Evolutionary conservation across 2,329 filamentous ascomycete genomes (phyloP).

Genomic region (Penicillium sp.): DNA sequence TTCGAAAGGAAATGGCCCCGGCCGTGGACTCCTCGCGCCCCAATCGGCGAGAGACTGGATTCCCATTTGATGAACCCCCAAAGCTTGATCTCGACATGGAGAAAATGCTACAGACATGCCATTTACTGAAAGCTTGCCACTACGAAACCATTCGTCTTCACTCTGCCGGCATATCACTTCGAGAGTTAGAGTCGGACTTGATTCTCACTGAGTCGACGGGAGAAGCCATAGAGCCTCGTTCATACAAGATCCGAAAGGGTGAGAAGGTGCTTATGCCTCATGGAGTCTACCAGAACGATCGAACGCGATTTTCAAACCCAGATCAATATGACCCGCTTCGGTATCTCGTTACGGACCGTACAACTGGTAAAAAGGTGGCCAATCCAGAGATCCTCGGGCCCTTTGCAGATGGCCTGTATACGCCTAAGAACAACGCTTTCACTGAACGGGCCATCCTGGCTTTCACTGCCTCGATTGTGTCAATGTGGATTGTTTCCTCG

Average conservation of each 20-base stretch:
- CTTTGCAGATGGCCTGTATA: slow-evolving; percentile 50
- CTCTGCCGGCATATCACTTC: slow-evolving; percentile 44
- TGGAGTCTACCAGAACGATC: slow-evolving; percentile 46
- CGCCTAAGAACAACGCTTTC: slow-evolving; percentile 53
- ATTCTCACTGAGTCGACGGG: slow-evolving; percentile 39
- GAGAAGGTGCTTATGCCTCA: slow-evolving; percentile 47
- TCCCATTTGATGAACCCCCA: slow-evolving; percentile 46
- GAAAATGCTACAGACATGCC: slow-evolving; percentile 45
- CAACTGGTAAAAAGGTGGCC: slow-evolving; percentile 35
- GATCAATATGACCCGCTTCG: slow-evolving; percentile 45
- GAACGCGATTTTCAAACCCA: slow-evolving; percentile 42
- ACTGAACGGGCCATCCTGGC: slow-evolving; percentile 53
- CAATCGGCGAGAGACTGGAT: slow-evolving; percentile 37
- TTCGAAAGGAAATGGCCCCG: slow-evolving; percentile 48
- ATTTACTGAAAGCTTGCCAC: slow-evolving; percentile 47
- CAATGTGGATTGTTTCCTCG: slow-evolving; percentile 58
- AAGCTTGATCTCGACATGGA: slow-evolving; percentile 44
- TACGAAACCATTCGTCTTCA: slow-evolving; percentile 49
- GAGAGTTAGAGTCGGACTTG: slow-evolving; percentile 40
- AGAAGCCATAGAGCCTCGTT: slow-evolving; percentile 38
- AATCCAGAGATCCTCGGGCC: slow-evolving; percentile 47
- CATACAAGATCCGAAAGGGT: slow-evolving; percentile 44
- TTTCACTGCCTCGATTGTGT: slow-evolving; percentile 54
- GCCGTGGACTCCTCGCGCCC: slow-evolving; percentile 42
- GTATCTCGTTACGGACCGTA: slow-evolving; percentile 46